A percentile compares a stretch with the other conserved stretches of the same genome.
Conservation (phyloP, 1,284 basidiomycete genomes). For the Pulchroboletus neoregius region DNA sequence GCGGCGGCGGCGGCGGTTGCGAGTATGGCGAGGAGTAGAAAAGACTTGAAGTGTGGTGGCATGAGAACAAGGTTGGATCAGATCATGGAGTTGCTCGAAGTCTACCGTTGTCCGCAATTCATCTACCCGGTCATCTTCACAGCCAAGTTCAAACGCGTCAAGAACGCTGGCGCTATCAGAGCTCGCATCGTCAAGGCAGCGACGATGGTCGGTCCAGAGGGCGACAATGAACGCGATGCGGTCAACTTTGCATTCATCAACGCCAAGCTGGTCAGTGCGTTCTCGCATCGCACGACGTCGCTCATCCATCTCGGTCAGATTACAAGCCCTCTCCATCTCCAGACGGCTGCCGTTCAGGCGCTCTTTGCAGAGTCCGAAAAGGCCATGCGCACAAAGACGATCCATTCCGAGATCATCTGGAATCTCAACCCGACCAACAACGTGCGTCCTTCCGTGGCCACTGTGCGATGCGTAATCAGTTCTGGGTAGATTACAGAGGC, state of each 20-base stretch:
- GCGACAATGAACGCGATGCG: conserved; percentile 64
- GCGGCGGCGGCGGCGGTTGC: conserved; percentile 38
- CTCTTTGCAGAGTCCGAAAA: conserved; percentile 62
- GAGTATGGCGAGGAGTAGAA: conserved; percentile 34
- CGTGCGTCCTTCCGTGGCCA: conserved; percentile 37
- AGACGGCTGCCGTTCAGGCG: conserved; percentile 79
- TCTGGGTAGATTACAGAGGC: conserved; percentile 77
- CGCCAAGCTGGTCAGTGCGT: conserved; percentile 50
- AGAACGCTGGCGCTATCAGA: conserved; percentile 59
- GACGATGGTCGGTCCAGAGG: conserved; percentile 52
- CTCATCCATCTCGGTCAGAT: conserved; percentile 44
- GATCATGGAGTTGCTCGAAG: conserved; percentile 45
- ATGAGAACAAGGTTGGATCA: not conserved
- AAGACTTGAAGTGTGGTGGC: conserved; percentile 15
- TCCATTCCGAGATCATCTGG: conserved; percentile 87
- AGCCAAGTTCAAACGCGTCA: conserved; percentile 65
- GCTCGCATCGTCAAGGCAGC: conserved; percentile 68
- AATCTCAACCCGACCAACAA: conserved; percentile 82
- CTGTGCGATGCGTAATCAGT: not conserved
- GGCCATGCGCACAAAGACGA: conserved; percentile 66
- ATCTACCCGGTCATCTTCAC: conserved; percentile 50
- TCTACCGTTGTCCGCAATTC: conserved; percentile 53
- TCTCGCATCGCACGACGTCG: not conserved
- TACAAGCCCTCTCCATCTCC: conserved; percentile 69
- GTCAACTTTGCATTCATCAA: conserved; percentile 90